phyloP scores from a whole-genome alignment of 257 asterid genomes.

The Salvia hispanica region DNA sequence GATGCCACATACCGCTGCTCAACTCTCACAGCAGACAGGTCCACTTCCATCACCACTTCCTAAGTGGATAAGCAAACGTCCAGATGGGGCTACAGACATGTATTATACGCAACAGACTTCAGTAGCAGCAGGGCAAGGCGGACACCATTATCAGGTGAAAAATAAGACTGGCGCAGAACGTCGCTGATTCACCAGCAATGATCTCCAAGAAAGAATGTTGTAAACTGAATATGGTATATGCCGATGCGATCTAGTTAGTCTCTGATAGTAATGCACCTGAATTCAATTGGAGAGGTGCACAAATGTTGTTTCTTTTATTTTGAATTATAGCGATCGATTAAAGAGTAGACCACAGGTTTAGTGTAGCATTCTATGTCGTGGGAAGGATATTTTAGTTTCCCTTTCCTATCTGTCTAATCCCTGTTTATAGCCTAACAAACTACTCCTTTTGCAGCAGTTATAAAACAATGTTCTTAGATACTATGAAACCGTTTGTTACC shows the following conservation, averaged over 20 bases:
- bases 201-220: constrained; percentile 16
- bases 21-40: constrained; percentile 36
- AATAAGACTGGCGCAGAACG: constrained; percentile 25
- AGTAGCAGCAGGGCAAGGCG: constrained; percentile 36
- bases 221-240: background rate
- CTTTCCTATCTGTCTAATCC: background rate
- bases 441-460: background rate
- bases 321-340: background rate
- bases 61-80: constrained; percentile 58
- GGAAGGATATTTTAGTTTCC: background rate
- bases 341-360: constrained; percentile 24
- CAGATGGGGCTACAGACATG: constrained; percentile 32
- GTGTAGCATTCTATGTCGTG: background rate
- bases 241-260: too few relatives aligned
- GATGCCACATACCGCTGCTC: constrained; percentile 23
- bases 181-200: constrained; percentile 33
- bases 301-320: background rate
- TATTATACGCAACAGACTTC: constrained; percentile 38
- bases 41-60: constrained; percentile 78
- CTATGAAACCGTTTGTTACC: background rate
- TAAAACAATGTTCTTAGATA: background rate
- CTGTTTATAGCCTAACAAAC: background rate
- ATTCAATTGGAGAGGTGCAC: constrained; percentile 21
- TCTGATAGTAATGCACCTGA: background rate
- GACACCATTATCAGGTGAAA: constrained; percentile 64